phyloP scores from a whole-genome alignment of 192 early-diverging fungal species.

The Spinellus fusiger region DNA sequence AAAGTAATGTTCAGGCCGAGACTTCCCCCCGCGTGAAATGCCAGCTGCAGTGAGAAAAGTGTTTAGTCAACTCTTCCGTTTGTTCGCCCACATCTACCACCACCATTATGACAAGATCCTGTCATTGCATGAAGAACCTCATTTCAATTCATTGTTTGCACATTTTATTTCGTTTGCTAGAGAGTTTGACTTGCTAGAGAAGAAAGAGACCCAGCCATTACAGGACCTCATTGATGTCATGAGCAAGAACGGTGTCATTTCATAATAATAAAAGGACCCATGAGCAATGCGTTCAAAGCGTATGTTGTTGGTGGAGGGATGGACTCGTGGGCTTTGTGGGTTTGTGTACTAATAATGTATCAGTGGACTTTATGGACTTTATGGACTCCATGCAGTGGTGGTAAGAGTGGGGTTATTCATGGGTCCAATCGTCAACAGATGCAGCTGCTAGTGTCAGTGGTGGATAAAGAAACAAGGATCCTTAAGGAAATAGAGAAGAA shows the following conservation, averaged over 20 bases:
- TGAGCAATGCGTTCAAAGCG: too few relatives aligned
- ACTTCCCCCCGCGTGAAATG: conserved; percentile 79
- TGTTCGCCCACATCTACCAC: conserved; percentile 94
- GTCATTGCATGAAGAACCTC: conserved; percentile 75
- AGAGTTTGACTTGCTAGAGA: conserved; percentile 91
- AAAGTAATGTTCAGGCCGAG: conserved; percentile 47
- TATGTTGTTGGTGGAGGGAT: too few relatives aligned
- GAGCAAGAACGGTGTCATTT: conserved; percentile 27
- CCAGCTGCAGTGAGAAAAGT: conserved; percentile 59
- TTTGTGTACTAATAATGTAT: too few relatives aligned
- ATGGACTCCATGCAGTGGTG: too few relatives aligned
- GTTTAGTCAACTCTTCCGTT: conserved; percentile 79
- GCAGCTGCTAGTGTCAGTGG: too few relatives aligned
- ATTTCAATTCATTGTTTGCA: conserved; percentile 95
- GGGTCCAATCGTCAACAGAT: too few relatives aligned
- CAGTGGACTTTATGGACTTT: too few relatives aligned
- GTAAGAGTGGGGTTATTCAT: too few relatives aligned
- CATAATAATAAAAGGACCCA: background rate
- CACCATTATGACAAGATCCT: conserved; percentile 84
- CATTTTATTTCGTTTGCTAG: conserved; percentile 90
- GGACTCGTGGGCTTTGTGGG: too few relatives aligned
- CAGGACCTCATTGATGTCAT: conserved; percentile 63
- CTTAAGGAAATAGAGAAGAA: background rate
- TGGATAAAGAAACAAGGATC: background rate
- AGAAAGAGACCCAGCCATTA: conserved; percentile 83